Percentiles rank a stretch among this genome's conserved stretches.
phyloP scores from a whole-genome alignment of 768 basidiomycete genomes.

The Lactarius deliciosus region DNA sequence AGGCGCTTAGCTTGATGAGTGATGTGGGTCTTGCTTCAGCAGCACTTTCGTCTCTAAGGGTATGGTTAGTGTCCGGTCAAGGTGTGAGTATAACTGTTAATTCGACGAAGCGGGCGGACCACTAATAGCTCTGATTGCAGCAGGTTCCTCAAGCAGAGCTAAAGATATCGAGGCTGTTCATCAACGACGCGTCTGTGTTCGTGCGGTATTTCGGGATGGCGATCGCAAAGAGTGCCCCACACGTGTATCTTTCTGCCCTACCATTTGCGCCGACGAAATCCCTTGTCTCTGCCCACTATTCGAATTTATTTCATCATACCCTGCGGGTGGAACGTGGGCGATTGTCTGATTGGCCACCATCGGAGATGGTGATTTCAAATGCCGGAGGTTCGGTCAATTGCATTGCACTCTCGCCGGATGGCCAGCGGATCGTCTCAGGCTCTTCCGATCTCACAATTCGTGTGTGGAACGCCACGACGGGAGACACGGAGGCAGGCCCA shows the following conservation, averaged over 20 bases:
- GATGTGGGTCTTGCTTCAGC: background rate
- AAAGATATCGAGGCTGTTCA: background rate
- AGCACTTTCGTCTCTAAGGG: background rate
- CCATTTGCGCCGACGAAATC: too few species aligned
- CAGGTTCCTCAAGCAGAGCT: background rate
- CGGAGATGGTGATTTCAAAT: too few species aligned
- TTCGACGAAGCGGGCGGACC: background rate
- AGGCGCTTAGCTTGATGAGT: background rate
- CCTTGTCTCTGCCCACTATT: too few species aligned
- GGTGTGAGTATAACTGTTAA: background rate
- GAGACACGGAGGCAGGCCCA: too few species aligned
- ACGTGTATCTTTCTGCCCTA: too few species aligned
- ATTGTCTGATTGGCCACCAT: too few species aligned
- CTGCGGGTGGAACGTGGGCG: too few species aligned
- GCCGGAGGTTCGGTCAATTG: background rate
- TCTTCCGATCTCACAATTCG: too few species aligned
- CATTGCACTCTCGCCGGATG: background rate
- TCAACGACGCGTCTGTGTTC: background rate
- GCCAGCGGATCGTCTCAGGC: too few species aligned
- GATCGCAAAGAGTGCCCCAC: too few species aligned
- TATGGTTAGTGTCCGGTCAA: background rate
- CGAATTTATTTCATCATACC: too few species aligned
- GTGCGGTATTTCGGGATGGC: background rate
- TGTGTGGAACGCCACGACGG: too few species aligned
- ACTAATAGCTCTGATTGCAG: background rate